Evolutionary conservation across 257 asterid genomes (phyloP), one percentile per base, ranked within the genome.

Genomic region (Euphrasia confusa): DNA sequence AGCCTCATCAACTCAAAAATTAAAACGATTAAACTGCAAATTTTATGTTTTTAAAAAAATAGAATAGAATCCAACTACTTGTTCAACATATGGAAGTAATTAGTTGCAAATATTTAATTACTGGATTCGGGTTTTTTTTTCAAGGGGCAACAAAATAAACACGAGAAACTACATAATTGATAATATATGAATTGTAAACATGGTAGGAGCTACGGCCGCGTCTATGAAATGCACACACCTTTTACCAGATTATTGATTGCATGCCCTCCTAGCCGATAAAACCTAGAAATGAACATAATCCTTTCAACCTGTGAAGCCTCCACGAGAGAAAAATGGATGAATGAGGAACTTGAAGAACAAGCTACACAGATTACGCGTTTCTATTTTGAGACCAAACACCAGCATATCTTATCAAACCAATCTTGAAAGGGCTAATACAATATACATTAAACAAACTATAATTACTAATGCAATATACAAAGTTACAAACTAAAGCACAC

Each of bases 261-360:
- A 61, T 70, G 68, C 48, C 72, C 77, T 65, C 81, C 81, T 45
- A 67, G 80, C 75, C 74, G 75, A 64, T 50, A 75, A 69, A 78
- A 75, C 72, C 73, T 75, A 32, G 78, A 75, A 68, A 81, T 54
- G 64, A 75, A 78, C 87, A 81, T 81, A 71, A 73, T 78, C 79
- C 71, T 63, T 69, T 35, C 61, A 66, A 77, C 74, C 81, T 69
- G 74, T 58, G 59, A 64, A 73, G 53, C 68, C 61, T 33, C 61
- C 28, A 21, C 44, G 1, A 35, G 15, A 63, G 61, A 33, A 54
- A 65, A 62, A 61, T 61, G 14, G 63, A 49, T 4, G 42, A 33
- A 71, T 61, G 66, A 61, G 40, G 35, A 14, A 66, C 50, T 48
- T 9, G 49, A 66, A 65, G 60, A 64, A 63, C 49, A 28, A 37